Base-by-base conservation (phyloP, 2,329 filamentous ascomycete genomes). In the Scedosporium aurantiacum region DNA sequence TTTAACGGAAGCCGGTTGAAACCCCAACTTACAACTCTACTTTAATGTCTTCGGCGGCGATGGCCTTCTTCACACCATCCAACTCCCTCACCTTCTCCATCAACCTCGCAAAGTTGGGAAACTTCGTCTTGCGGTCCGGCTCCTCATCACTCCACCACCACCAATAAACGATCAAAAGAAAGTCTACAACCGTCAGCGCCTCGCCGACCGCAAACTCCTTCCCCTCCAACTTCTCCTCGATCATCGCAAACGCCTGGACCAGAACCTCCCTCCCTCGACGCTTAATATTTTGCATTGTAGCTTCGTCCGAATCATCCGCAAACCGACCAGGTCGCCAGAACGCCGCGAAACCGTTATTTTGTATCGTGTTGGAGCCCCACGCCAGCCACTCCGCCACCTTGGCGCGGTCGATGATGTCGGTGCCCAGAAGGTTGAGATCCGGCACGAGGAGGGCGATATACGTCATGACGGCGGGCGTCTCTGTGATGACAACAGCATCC, bases 281-380 rank as follows among this genome's bases (percentile, higher is more conserved):
- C 45, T 57, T 61, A 16, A 71, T 57, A 0, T 23, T 54, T 1
- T 45, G 16, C 21, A 67, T 62, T 10, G 50, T 52, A 6, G 12
- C 4, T n/a, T 61, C 43, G 0, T 61, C 57, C 6, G 64, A 25
- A 1, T 67, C 67, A 16, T 68, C 65, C 0, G 63, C 67, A 57
- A 69, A 74, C 0, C 72, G 64, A 1, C 37, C 50, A 0, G 72
- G 71, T 6, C 67, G 65, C 4, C 66, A 62, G 1, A 64, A 58
- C 40, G 68, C 67, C 6, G 62, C 69, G 23, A 67, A 73, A 0
- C 67, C 73, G 14, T 64, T 14, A 3, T 64, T 63, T 40, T 75
- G 73, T 3, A 74, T 58, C 1, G 69, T 70, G 0, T 68, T 70
- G 2, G 70, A 70, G 0, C 75, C 63, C 65, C 68, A 74, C 1